These are phyloP conservation scores for Paecilomyces variotii DNA, from an alignment of 2,329 filamentous ascomycete species.

Conservation along the genomic window DNA sequence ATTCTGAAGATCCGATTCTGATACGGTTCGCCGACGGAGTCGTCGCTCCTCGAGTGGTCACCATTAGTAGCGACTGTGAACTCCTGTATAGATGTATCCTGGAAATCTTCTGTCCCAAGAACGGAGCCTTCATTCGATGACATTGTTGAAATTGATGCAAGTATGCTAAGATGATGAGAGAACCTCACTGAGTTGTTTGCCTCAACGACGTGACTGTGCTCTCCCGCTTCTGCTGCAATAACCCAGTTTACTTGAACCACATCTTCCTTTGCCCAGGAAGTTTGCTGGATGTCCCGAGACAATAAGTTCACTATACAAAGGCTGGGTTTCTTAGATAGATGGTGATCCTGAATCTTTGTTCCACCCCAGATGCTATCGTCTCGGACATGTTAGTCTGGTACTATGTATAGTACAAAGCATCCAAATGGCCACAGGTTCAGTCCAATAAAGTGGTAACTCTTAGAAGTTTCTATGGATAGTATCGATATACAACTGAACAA, in stretches of 20 bases:
- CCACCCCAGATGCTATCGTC: neutral
- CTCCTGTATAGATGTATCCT: neutral
- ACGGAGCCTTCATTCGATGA: neutral
- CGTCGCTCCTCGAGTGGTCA: neutral
- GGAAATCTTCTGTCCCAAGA: neutral
- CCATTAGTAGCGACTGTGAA: neutral
- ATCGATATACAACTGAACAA: neutral
- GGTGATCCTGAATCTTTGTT: neutral
- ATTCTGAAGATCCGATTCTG: neutral
- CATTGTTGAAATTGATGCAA: neutral
- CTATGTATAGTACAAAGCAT: neutral
- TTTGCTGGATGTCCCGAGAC: neutral
- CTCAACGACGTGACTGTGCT: neutral
- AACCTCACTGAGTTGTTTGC: neutral
- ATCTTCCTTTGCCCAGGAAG: neutral
- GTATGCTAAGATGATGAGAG: neutral
- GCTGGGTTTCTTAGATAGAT: neutral
- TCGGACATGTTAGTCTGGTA: neutral
- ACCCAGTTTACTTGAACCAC: neutral
- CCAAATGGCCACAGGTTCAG: neutral
- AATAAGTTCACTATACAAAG: neutral
- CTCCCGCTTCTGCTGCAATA: neutral
- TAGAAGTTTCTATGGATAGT: neutral
- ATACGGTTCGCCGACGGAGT: neutral
- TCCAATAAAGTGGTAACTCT: neutral